Evolutionary conservation across 2,329 filamentous ascomycete species (phyloP).

Genomic region (Emericellopsis cladophorae): DNA sequence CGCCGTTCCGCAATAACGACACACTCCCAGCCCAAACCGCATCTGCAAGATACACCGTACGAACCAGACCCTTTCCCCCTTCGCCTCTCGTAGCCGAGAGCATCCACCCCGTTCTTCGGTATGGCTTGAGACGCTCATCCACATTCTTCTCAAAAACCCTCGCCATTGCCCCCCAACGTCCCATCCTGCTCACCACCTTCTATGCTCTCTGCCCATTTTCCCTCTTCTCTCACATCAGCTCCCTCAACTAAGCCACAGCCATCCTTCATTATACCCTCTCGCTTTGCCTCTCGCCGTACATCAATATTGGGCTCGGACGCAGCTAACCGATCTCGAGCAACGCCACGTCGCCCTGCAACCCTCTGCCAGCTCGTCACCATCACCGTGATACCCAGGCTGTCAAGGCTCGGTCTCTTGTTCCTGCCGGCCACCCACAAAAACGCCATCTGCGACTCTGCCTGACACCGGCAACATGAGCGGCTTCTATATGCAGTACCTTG

Average conservation of each 20-base stretch:
- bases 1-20: too few relatives aligned
- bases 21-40: too few relatives aligned
- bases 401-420: neutral
- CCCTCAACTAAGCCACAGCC: constrained; percentile 4
- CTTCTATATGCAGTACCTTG: constrained; percentile 61
- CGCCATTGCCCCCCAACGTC: constrained; percentile 1
- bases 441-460: constrained; percentile 9
- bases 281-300: constrained; percentile 10
- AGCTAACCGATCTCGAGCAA: constrained; percentile 17
- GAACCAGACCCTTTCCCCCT: constrained; percentile 2
- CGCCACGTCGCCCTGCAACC: constrained; percentile 1
- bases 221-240: constrained; percentile 19
- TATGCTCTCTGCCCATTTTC: constrained; percentile 8
- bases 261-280: constrained; percentile 7
- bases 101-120: too few relatives aligned
- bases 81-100: too few relatives aligned
- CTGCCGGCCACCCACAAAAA: constrained; percentile 3
- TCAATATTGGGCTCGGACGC: constrained; percentile 41
- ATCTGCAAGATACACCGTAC: too few relatives aligned
- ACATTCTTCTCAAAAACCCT: too few relatives aligned
- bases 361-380: constrained; percentile 4
- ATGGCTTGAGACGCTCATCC: too few relatives aligned
- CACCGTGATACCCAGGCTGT: neutral
- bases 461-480: constrained; percentile 38
- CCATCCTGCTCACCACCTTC: constrained; percentile 5